phyloP scores from a whole-genome alignment of 768 basidiomycete species.

The Tulasnella sp. region DNA sequence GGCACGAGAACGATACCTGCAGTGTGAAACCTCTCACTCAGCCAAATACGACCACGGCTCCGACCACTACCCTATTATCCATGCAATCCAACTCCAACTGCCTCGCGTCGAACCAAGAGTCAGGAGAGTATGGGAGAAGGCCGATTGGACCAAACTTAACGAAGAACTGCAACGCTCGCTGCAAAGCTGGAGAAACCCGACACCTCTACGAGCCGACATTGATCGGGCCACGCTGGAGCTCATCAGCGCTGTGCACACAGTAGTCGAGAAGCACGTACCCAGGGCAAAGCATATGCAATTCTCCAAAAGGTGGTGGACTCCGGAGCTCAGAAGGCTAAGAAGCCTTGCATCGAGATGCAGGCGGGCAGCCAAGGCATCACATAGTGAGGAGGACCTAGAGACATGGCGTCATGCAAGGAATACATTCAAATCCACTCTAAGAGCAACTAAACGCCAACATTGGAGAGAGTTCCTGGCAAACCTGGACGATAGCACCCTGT shows the following conservation, averaged over 20 bases:
- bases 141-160: not conserved
- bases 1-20: not conserved
- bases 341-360: too few relatives aligned
- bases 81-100: not conserved
- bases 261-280: conserved; percentile 7
- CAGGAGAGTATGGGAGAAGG: too few relatives aligned
- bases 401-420: not conserved
- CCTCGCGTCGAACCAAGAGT: not conserved
- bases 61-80: conserved; percentile 10
- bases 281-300: not conserved
- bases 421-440: not conserved
- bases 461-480: conserved; percentile 12
- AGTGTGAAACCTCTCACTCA: conserved; percentile 1
- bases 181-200: not conserved
- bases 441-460: conserved; percentile 2
- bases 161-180: not conserved
- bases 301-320: conserved; percentile 15
- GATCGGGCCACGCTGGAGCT: not conserved
- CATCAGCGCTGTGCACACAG: not conserved
- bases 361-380: not conserved
- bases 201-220: not conserved
- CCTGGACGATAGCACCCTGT: conserved; percentile 5
- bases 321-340: not conserved
- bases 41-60: conserved; percentile 8
- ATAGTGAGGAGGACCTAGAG: not conserved